These are phyloP conservation scores for Castanea crenata DNA, from an alignment of 306 rosid genomes.

Conservation along the genomic window DNA sequence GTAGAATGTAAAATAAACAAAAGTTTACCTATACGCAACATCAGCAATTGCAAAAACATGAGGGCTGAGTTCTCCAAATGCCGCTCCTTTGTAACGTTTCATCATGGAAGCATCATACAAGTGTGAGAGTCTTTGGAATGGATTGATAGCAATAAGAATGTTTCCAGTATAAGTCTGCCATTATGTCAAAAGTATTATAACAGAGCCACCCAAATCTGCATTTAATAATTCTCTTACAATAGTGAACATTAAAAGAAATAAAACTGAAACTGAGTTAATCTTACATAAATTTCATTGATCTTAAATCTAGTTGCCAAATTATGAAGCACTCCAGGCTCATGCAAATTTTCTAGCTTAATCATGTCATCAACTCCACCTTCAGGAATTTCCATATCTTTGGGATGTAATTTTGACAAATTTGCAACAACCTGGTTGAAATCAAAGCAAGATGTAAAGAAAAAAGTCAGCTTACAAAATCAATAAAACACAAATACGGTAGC, in stretches of 20 bases:
- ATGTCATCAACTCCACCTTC: conserved; percentile 79
- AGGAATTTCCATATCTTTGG: conserved; percentile 66
- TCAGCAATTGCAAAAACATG: conserved; percentile 94
- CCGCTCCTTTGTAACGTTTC: conserved; percentile 69
- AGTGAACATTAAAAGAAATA: conserved; percentile 23
- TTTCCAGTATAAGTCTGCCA: conserved; percentile 93
- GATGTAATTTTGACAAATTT: conserved; percentile 59
- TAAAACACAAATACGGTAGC: background rate
- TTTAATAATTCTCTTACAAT: conserved; percentile 26
- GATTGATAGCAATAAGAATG: conserved; percentile 95
- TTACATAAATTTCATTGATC: conserved; percentile 82
- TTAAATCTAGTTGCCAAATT: conserved; percentile 72
- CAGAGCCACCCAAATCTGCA: conserved; percentile 30
- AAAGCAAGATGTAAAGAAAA: conserved; percentile 13
- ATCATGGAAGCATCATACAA: conserved; percentile 60
- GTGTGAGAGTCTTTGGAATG: conserved; percentile 69
- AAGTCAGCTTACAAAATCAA: conserved; percentile 18
- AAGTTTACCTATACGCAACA: conserved; percentile 75
- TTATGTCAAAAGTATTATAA: conserved; percentile 41
- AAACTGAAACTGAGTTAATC: conserved; percentile 35
- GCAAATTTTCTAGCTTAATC: conserved; percentile 85
- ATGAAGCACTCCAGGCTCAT: conserved; percentile 86
- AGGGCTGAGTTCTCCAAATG: conserved; percentile 63
- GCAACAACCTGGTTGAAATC: conserved; percentile 58
- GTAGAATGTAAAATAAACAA: conserved; percentile 25